These are phyloP conservation scores for Pneumocystis murina DNA, from an alignment of 1,139 yeast genomes.

Conservation along the genomic window DNA sequence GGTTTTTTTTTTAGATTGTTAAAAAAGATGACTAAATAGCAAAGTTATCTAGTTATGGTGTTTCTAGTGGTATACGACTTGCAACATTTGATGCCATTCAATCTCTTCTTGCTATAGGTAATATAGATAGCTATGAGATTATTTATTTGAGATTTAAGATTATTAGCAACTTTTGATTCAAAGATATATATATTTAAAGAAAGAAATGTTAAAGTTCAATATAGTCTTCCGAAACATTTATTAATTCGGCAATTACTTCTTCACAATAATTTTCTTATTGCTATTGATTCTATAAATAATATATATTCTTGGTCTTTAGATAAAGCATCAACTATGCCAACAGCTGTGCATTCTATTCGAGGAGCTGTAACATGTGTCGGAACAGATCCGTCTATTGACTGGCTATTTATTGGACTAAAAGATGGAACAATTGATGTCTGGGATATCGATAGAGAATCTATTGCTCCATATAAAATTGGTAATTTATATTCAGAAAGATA, in stretches of 20 bases:
- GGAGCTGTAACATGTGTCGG: conserved; percentile 54
- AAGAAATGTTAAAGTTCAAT: conserved; percentile 59
- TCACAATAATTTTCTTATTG: conserved; percentile 69
- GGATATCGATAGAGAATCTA: conserved; percentile 63
- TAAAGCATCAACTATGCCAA: conserved; percentile 28
- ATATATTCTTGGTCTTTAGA: conserved; percentile 58
- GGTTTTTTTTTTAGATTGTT: background rate
- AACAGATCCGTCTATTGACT: conserved; percentile 76
- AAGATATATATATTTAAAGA: conserved; percentile 66
- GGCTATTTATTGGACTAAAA: conserved; percentile 64
- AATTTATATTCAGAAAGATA: conserved; percentile 46
- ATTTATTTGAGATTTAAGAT: background rate
- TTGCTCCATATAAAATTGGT: conserved; percentile 53
- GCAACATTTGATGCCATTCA: conserved; percentile 81
- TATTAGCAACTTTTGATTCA: background rate
- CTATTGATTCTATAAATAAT: conserved; percentile 39
- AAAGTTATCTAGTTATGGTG: conserved; percentile 38
- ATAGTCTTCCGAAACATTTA: conserved; percentile 32
- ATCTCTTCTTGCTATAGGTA: conserved; percentile 67
- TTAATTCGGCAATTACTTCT: conserved; percentile 47
- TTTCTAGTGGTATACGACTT: conserved; percentile 44
- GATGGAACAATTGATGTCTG: conserved; percentile 64
- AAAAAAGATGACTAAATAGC: background rate
- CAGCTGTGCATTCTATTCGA: conserved; percentile 23
- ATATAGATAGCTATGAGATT: background rate